Conservation (phyloP, 2,329 filamentous ascomycete species). For the Exophiala sp. region DNA sequence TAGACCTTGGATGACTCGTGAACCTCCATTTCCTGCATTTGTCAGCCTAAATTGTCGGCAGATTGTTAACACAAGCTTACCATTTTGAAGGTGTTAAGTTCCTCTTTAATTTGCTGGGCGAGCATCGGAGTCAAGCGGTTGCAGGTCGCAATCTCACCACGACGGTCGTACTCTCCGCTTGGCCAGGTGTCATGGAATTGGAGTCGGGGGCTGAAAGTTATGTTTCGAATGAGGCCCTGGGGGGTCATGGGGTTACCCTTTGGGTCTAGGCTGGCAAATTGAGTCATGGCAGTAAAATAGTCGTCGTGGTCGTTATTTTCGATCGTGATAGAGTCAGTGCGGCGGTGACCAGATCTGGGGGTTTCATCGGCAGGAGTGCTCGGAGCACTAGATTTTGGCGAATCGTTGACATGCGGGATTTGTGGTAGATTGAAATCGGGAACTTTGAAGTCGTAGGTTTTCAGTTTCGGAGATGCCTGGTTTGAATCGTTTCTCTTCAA, state of each 20-base stretch:
- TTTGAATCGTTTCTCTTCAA: slow-evolving; percentile 73
- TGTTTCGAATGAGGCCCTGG: slow-evolving; percentile 61
- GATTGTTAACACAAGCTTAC: slow-evolving; percentile 49
- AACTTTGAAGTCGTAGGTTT: slow-evolving; percentile 55
- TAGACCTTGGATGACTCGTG: slow-evolving; percentile 98
- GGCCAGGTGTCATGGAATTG: slow-evolving; percentile 97
- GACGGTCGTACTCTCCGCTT: slow-evolving; percentile 88
- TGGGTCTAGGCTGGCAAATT: slow-evolving; percentile 65
- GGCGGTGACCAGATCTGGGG: slow-evolving; percentile 54
- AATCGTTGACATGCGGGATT: slow-evolving; percentile 66
- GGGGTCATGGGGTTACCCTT: slow-evolving; percentile 81
- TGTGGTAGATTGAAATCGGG: slow-evolving; percentile 57
- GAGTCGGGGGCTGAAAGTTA: slow-evolving; percentile 83
- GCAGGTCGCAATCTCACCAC: slow-evolving; percentile 95
- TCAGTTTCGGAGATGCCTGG: slow-evolving; percentile 65
- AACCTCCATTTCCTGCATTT: slow-evolving; percentile 91
- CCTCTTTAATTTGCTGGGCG: slow-evolving; percentile 98
- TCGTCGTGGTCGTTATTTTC: slow-evolving; percentile 89
- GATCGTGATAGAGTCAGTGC: slow-evolving; percentile 67
- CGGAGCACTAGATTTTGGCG: slow-evolving; percentile 78
- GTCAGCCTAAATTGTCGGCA: slow-evolving; percentile 37
- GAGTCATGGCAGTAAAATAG: slow-evolving; percentile 74
- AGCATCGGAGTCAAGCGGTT: slow-evolving; percentile 95
- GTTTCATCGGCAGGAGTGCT: slow-evolving; percentile 77
- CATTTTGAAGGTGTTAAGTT: slow-evolving; percentile 99